Evolutionary conservation across 495 filamentous ascomycete species (phyloP), one percentile per base, ranked within the genome.

Genomic region (Hypoxylon subgilvum): DNA sequence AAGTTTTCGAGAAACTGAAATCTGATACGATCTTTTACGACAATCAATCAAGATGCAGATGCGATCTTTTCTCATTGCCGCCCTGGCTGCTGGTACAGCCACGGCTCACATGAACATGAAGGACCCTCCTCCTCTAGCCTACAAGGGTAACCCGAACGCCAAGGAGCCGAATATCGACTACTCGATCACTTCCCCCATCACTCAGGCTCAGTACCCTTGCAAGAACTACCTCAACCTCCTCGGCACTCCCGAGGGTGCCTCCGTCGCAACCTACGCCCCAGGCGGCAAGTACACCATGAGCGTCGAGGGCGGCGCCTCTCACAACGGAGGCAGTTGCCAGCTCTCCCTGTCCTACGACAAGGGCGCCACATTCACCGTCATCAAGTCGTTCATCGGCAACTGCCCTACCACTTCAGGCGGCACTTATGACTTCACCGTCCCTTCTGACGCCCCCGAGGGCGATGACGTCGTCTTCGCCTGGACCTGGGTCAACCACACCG

Each of bases 261-360:
- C 78, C 7, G 75, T 78, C 2, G 79, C 72, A 12, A 81, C 74
- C 4, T 88, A 79, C 48, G 70, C 69, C 2, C 82, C 85, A 2
- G 88, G 86, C 45, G 66, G 72, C 35, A 61, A 70, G 13, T 82
- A 86, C 72, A 79, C 82, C 62, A 78, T 88, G 70, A 79, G 75
- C 16, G 69, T 89, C 38, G 65, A 52, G 27, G 86, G 86, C 34
- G 72, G 72, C 19, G 87, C 87, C 2, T 54, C 65, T 16, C 87
- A 89, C 71, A 74, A 73, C 27, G 87, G 87, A 30, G 87, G 87
- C 13, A 82, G 76, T 16, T 90, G 87, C 68, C 87, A 90, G 68
- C 73, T 81, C 22, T 74, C 79, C 0, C 70, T 90, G 23, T 84
- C 80, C 38, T 87, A 86, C 70, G 86, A 90, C 69, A 69, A 78